These are phyloP conservation scores for Trichosporon sp. DNA, from an alignment of 1,284 basidiomycete species.

Conservation along the genomic window DNA sequence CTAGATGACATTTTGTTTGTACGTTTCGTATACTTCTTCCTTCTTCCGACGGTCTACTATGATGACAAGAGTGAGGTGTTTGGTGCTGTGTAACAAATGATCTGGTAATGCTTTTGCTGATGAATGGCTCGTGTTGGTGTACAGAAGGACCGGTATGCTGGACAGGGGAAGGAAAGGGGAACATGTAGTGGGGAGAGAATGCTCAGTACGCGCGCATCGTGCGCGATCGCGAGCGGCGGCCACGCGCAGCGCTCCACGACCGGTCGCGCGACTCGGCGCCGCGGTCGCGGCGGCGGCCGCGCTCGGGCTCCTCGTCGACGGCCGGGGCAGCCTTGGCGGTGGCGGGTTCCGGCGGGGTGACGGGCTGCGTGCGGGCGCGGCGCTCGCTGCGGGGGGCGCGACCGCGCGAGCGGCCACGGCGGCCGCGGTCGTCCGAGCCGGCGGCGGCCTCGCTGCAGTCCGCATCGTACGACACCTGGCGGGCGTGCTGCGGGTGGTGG, in stretches of 20 bases:
- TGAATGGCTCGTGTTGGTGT: not conserved
- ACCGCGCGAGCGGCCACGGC: conserved; percentile 10
- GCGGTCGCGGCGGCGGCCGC: conserved; percentile 21
- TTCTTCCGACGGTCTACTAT: not conserved
- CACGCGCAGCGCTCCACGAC: conserved; percentile 17
- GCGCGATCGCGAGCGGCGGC: conserved; percentile 15
- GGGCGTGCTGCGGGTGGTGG: not conserved
- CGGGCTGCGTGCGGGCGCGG: not conserved
- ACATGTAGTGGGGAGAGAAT: not conserved
- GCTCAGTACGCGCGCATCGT: conserved; percentile 3
- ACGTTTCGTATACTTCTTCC: not conserved
- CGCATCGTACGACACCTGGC: conserved; percentile 24
- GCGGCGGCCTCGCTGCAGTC: conserved; percentile 21
- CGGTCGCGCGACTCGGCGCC: conserved; percentile 18
- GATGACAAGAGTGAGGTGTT: not conserved
- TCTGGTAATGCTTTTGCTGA: not conserved
- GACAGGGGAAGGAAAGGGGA: not conserved
- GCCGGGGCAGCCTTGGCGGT: not conserved
- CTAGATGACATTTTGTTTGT: not conserved
- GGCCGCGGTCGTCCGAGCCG: conserved; percentile 2
- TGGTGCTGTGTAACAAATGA: not conserved
- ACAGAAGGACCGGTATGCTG: not conserved
- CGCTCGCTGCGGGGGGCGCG: not conserved
- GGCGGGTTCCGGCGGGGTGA: not conserved
- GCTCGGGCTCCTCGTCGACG: conserved; percentile 9